Evolutionary conservation across 2,329 filamentous ascomycete genomes (phyloP), one percentile per base, ranked within the genome.

Genomic region (Arthroderma sp.): DNA sequence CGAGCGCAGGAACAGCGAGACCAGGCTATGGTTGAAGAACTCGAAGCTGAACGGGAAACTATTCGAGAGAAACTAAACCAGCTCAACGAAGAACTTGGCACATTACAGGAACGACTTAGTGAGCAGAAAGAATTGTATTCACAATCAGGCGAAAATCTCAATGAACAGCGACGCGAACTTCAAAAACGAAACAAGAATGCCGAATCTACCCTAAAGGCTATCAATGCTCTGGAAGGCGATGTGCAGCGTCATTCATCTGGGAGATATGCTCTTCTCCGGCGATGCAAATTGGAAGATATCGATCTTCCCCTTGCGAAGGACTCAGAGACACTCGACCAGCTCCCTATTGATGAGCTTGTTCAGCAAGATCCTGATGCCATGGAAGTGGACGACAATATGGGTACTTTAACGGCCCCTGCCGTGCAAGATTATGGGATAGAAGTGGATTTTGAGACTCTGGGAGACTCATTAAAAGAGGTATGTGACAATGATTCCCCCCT

Each of bases 251-350:
- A 86, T 57, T 85, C 83, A 47, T 81, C 86, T 0, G 80, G 78
- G 55, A 85, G 91, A 59, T 94, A 94, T 59, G 80, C 80, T 38
- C 69, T 94, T 39, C 74, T 98, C 43, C 80, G 87, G 57, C 80
- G 85, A 50, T 96, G 89, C 70, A 89, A 93, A 60, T 78, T 98
- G 39, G 89, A 96, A 60, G 88, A 95, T 58, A 85, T 96, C 53
- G 79, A 83, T 50, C 75, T 98, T 47, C 91, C 91, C 2, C 72
- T 98, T 22, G 68, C 73, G 2, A 69, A 79, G 46, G 81, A 80
- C 27, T 94, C 86, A 2, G 70, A 69, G 31, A 67, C 70, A 5
- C 71, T 98, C 27, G 86, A 94, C 55, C 77, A 81, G 50, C 72
- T 98, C 42, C 91, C 91, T 3, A 86, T 93, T 55, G 85, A 93